Conservation (phyloP, 208 protist genomes). For the Trypanosoma lewisi region DNA sequence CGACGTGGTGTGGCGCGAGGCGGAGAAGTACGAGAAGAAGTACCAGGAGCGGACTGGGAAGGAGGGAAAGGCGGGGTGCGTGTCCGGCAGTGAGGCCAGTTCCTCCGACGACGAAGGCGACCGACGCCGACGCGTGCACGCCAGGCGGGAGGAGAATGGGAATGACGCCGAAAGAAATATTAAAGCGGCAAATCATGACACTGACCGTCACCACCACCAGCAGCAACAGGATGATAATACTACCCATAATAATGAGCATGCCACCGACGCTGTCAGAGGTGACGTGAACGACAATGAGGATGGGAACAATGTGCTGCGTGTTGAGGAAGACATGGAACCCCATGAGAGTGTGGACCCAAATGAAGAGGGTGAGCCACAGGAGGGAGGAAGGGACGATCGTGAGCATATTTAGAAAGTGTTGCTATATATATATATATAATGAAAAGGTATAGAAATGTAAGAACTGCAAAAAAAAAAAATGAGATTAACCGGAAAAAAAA, state of each 20-base stretch:
- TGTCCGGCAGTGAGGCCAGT: slow-evolving; percentile 29
- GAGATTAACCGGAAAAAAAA: too few species aligned
- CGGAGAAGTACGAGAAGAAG: slow-evolving; percentile 76
- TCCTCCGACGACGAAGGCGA: slow-evolving; percentile 23
- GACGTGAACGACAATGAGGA: background rate
- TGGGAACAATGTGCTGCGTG: too few species aligned
- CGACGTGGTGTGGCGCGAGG: slow-evolving; percentile 67
- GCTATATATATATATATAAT: background rate
- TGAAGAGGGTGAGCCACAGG: background rate
- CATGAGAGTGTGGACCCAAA: background rate
- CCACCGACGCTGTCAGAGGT: background rate
- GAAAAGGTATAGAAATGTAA: background rate
- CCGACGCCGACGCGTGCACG: background rate
- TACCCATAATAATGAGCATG: background rate
- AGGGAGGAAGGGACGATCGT: slow-evolving; percentile 13
- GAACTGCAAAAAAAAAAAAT: slow-evolving; percentile 2
- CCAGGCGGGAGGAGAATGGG: background rate
- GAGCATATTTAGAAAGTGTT: slow-evolving; percentile 10
- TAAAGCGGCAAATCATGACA: background rate
- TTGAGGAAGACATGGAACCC: background rate
- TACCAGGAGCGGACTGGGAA: slow-evolving; percentile 38
- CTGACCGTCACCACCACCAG: background rate
- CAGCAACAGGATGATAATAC: background rate
- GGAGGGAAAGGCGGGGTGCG: slow-evolving; percentile 16
- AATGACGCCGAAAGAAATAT: background rate